Percentiles rank a stretch among this genome's conserved stretches.
phyloP scores from a whole-genome alignment of 352 stramenopile genomes.

The Aphanomyces astaci region DNA sequence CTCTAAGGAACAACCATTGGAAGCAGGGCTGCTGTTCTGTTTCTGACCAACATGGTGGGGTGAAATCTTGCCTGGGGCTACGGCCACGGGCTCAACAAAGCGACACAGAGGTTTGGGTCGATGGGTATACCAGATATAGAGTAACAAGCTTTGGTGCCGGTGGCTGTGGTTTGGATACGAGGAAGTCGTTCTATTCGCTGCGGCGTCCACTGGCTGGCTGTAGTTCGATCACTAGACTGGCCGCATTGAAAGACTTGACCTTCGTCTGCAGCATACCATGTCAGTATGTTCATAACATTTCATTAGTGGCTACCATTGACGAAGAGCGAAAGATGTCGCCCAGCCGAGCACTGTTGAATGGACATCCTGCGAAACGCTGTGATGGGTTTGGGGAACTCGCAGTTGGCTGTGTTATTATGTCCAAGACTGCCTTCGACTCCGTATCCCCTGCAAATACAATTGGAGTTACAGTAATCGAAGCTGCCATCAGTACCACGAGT shows the following conservation, averaged over 20 bases:
- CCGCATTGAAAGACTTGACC: constrained; percentile 43
- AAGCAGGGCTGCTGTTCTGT: not conserved
- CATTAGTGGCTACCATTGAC: not conserved
- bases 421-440: constrained; percentile 18
- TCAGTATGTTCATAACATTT: not conserved
- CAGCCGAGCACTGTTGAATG: constrained; percentile 10
- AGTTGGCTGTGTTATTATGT: not conserved
- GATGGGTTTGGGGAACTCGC: not conserved
- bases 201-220: constrained; percentile 30
- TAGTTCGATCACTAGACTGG: constrained; percentile 48
- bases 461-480: not conserved
- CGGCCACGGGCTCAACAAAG: not conserved
- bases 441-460: constrained; percentile 15
- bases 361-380: not conserved
- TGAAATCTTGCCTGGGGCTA: constrained; percentile 14
- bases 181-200: not conserved
- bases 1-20: not conserved
- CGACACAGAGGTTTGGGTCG: not conserved
- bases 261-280: constrained; percentile 24
- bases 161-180: constrained; percentile 37
- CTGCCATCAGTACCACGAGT: not conserved
- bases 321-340: constrained; percentile 8
- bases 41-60: not conserved
- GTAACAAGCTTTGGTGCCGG: constrained; percentile 47
- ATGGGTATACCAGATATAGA: constrained; percentile 39